A percentile compares a stretch with the other conserved stretches of the same genome.
Evolutionary conservation across 2,329 filamentous ascomycete genomes (phyloP).

Genomic region (Capronia epimyces): DNA sequence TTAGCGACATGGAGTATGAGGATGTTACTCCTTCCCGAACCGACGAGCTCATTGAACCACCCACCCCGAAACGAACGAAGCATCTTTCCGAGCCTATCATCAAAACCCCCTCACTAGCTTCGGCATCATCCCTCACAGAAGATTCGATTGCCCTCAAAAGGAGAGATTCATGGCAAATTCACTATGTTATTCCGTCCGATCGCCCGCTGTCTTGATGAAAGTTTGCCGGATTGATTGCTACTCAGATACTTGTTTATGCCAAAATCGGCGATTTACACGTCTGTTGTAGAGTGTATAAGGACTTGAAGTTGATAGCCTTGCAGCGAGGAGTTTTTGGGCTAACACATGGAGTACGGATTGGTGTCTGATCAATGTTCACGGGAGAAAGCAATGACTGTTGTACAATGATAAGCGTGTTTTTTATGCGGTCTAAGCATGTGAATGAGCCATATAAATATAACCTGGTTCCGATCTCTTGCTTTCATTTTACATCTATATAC

Average conservation of each 20-base stretch:
- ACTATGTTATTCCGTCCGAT: slow-evolving; percentile 19
- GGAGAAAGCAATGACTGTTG: no score
- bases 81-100: slow-evolving; percentile 18
- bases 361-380: background rate
- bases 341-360: background rate
- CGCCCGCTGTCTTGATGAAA: background rate
- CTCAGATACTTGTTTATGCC: background rate
- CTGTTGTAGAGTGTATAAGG: no score
- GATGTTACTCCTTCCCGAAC: background rate
- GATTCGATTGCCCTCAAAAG: slow-evolving; percentile 16
- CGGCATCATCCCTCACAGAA: slow-evolving; percentile 6
- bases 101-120: slow-evolving; percentile 7
- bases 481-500: no score
- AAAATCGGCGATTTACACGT: background rate
- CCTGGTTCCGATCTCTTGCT: no score
- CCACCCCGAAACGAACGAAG: slow-evolving; percentile 6
- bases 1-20: slow-evolving; percentile 5
- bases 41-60: background rate
- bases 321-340: background rate
- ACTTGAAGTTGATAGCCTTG: background rate
- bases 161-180: slow-evolving; percentile 23
- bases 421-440: no score
- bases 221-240: background rate
- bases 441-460: no score
- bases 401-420: no score